Conservation (phyloP, 257 asterid genomes). For the Solanum pinnatisectum region DNA sequence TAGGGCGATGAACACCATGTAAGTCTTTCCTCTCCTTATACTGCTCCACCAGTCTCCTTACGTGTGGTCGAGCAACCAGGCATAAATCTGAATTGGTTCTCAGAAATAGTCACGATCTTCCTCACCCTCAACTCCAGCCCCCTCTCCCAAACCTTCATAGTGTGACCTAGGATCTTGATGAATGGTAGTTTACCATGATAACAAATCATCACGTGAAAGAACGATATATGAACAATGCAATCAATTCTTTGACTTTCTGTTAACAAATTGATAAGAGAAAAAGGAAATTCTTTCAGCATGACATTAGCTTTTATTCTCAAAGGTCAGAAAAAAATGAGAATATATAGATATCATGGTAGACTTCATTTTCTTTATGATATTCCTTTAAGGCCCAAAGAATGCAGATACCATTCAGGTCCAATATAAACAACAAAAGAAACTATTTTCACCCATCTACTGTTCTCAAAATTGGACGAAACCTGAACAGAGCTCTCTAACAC, state of each 20-base stretch:
- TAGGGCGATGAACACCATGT: neutral
- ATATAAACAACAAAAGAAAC: neutral
- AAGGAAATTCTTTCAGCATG: neutral
- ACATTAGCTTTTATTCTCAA: neutral
- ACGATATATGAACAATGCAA: neutral
- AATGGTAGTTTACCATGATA: neutral
- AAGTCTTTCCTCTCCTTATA: neutral
- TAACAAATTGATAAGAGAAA: neutral
- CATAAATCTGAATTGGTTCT: neutral
- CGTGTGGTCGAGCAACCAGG: neutral
- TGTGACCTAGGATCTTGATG: neutral
- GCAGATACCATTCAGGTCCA: neutral
- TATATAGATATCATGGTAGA: neutral
- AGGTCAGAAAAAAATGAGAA: neutral
- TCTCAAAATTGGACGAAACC: neutral
- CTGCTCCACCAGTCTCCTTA: neutral
- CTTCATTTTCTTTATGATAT: neutral
- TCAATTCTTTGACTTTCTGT: neutral
- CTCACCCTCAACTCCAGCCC: neutral
- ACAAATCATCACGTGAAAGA: neutral
- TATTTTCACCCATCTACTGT: neutral
- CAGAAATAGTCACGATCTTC: neutral
- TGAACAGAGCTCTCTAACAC: neutral
- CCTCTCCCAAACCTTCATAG: neutral
- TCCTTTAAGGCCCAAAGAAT: neutral